Base-by-base conservation (phyloP, 2,329 filamentous ascomycete genomes). In the Cytospora mali region DNA sequence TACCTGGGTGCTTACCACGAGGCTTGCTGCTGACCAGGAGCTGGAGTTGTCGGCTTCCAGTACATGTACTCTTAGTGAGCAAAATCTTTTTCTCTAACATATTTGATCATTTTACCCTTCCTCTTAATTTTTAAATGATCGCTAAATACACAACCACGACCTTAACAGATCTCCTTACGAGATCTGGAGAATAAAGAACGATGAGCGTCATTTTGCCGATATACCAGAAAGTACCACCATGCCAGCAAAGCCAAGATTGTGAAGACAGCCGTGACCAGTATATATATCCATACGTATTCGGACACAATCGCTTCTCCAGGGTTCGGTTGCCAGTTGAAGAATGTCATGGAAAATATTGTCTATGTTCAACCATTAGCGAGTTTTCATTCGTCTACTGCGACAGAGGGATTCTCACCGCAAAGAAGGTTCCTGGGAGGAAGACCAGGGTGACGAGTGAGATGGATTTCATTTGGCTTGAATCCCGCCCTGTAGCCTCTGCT, bases 381-480 rank as follows among this genome's bases (percentile, higher is more conserved):
- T 14, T 4, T 23, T n/a, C 14, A 23, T 4, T 18, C 27, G 35
- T 18, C 39, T 25, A n/a, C 14, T 23, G n/a, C 18, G 16, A 16
- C 25, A 6, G 31, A 21, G 35, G 18, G 23, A 13, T 14, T 61
- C 70, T 57, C 64, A 71, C 71, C 9, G 71, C 69, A 4, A 71
- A 64, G 52, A 73, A 72, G 1, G 71, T 74, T 0, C 71, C 71
- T 0, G 72, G 72, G 0, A 74, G 65, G 52, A 73, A 74, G 1
- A 74, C 48, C 71, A 74, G 73, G 0, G 72, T 71, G 11, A 74
- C 63, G 1, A 73, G 29, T 0, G 71, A 67, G 16, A 74, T 73
- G 1, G 69, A 70, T 13, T 69, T 63, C 71, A 74, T 72, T 13
- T 71, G 65, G 13, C 64, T 67, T 0, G 71, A 73, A 56, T 74